These are phyloP conservation scores for Daldinia bambusicola DNA, from an alignment of 495 filamentous ascomycete genomes.

Conservation along the genomic window DNA sequence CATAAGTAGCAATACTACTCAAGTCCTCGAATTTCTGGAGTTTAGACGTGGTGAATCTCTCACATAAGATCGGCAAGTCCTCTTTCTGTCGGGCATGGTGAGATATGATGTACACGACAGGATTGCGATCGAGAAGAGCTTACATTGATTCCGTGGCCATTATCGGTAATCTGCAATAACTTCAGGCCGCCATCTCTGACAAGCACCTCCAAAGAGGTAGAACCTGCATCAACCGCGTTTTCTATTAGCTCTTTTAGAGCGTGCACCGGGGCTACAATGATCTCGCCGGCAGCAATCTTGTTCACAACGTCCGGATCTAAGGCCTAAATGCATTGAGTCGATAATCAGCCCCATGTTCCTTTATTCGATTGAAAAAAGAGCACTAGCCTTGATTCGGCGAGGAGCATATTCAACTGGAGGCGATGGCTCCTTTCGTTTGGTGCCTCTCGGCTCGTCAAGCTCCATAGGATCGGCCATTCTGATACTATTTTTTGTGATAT, in stretches of 20 bases:
- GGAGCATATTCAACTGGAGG: constrained; percentile 62
- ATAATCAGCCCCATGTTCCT: constrained; percentile 28
- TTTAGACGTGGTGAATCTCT: constrained; percentile 97
- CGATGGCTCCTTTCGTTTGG: constrained; percentile 67
- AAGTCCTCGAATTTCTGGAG: constrained; percentile 95
- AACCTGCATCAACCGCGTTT: constrained; percentile 96
- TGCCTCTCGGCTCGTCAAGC: constrained; percentile 62
- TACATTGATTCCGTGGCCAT: constrained; percentile 96
- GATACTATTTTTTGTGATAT: constrained; percentile 33
- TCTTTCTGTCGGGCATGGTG: constrained; percentile 69
- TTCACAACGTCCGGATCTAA: constrained; percentile 97
- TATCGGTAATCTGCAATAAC: constrained; percentile 96
- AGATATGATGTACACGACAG: constrained; percentile 10
- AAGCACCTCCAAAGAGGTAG: constrained; percentile 88
- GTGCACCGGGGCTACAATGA: constrained; percentile 97
- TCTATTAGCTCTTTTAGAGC: constrained; percentile 98
- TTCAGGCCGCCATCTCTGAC: constrained; percentile 98
- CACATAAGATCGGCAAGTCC: constrained; percentile 92
- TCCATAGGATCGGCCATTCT: constrained; percentile 62
- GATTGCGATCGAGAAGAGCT: constrained; percentile 40
- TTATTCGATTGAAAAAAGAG: constrained; percentile 16
- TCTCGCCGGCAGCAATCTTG: constrained; percentile 99
- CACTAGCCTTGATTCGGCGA: constrained; percentile 71
- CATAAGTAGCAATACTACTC: constrained; percentile 90
- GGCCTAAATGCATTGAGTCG: constrained; percentile 61